Evolutionary conservation across 345 rosid genomes (phyloP).

Genomic region (Syzygium jambos): DNA sequence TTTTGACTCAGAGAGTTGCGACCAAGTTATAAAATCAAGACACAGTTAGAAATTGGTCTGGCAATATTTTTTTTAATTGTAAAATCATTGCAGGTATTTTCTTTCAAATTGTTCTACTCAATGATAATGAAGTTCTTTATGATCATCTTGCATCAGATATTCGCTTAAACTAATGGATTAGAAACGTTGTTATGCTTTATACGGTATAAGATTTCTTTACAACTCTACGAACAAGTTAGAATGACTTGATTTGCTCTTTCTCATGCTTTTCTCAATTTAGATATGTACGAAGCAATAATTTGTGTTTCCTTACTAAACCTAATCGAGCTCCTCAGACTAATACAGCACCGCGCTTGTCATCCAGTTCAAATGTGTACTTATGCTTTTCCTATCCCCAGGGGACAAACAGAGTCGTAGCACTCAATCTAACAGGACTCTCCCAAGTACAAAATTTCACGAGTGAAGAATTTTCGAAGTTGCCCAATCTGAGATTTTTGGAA

Average conservation of each 20-base stretch:
- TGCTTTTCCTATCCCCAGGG: background rate
- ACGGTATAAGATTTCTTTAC: background rate
- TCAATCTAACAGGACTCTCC: background rate
- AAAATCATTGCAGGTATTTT: background rate
- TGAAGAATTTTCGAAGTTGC: background rate
- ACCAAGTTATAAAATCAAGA: background rate
- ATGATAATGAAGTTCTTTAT: background rate
- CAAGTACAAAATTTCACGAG: background rate
- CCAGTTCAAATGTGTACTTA: background rate
- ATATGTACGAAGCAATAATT: background rate
- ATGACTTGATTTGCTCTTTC: background rate
- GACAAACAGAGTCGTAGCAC: background rate
- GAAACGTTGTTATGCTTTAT: background rate
- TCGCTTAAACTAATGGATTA: background rate
- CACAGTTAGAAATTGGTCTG: background rate
- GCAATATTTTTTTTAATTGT: no score
- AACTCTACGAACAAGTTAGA: background rate
- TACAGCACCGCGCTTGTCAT: background rate
- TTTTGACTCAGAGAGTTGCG: background rate
- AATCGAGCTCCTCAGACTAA: background rate
- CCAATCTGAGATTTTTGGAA: background rate
- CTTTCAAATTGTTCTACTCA: background rate
- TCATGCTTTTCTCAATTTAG: background rate
- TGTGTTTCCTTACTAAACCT: background rate
- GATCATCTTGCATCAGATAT: background rate